phyloP scores from a whole-genome alignment of 495 filamentous ascomycete genomes.

The Aspergillus affinis region DNA sequence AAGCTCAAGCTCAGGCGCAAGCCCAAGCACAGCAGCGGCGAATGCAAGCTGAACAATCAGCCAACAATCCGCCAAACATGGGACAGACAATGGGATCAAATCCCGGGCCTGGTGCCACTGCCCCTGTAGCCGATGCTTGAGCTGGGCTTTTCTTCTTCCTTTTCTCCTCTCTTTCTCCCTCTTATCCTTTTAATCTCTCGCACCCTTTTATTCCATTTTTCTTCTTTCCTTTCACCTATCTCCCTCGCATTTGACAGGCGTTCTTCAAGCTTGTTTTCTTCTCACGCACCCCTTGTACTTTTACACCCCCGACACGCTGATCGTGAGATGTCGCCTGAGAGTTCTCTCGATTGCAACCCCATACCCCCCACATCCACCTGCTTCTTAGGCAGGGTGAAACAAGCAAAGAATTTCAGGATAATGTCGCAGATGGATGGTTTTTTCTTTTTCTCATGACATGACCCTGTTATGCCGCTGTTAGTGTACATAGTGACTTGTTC shows the following conservation, averaged over 20 bases:
- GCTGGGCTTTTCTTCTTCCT: constrained; percentile 21
- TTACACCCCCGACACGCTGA: constrained; percentile 28
- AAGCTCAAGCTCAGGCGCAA: constrained; percentile 29
- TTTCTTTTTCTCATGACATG: constrained; percentile 19
- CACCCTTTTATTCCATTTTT: constrained; percentile 2
- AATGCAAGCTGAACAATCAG: constrained; percentile 42
- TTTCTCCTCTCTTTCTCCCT: constrained; percentile 26
- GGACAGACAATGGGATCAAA: constrained; percentile 36
- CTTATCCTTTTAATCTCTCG: constrained; percentile 17
- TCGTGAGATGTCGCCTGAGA: constrained; percentile 27
- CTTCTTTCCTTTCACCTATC: constrained; percentile 4
- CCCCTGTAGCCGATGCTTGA: constrained; percentile 38
- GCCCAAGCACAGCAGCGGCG: constrained; percentile 28
- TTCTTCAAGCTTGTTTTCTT: constrained; percentile 29
- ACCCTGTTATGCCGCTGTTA: constrained; percentile 34
- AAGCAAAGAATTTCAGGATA: constrained; percentile 20
- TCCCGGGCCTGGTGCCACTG: constrained; percentile 33
- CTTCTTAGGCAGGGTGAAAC: constrained; percentile 16
- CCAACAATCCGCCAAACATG: constrained; percentile 29
- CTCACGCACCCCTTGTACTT: constrained; percentile 35
- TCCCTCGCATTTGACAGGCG: constrained; percentile 44
- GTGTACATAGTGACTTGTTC: constrained; percentile 44
- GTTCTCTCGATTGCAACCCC: constrained; percentile 20
- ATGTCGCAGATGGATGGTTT: constrained; percentile 27
- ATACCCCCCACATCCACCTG: constrained; percentile 11